These are phyloP conservation scores for Cinnamomum chago DNA, from an alignment of 164 flowering plant genomes.

Conservation along the genomic window DNA sequence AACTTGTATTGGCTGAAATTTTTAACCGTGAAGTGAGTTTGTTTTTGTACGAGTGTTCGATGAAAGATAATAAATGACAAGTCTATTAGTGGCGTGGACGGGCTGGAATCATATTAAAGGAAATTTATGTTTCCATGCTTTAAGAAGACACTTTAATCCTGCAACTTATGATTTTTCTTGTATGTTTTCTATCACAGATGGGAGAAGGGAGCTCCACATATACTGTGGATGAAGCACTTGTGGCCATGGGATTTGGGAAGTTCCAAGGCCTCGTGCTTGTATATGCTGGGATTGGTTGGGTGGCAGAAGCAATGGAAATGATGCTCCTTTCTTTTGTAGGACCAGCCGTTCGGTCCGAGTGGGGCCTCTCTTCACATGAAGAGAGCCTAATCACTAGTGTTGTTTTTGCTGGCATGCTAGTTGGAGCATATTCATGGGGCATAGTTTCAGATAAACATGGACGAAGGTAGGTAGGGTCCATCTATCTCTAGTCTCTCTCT, in stretches of 20 bases:
- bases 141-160: neutral
- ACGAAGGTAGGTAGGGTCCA: constrained; percentile 39
- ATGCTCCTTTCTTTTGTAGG: constrained; percentile 93
- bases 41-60: no score
- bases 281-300: constrained; percentile 85
- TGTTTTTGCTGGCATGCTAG: constrained; percentile 88
- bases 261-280: constrained; percentile 67
- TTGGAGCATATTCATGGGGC: constrained; percentile 92
- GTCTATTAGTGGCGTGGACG: neutral
- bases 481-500: neutral
- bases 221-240: constrained; percentile 84
- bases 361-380: constrained; percentile 71
- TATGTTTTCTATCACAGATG: constrained; percentile 31
- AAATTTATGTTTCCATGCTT: neutral
- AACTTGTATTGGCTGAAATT: no score
- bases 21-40: no score
- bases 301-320: constrained; percentile 95
- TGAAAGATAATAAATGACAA: no score
- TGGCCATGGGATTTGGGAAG: constrained; percentile 70
- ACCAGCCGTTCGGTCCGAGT: constrained; percentile 67
- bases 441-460: constrained; percentile 76
- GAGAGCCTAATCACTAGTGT: constrained; percentile 74
- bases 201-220: constrained; percentile 30
- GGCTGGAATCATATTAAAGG: neutral
- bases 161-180: neutral